Base-by-base conservation (phyloP, 768 basidiomycete species). In the Collybia nuda region DNA sequence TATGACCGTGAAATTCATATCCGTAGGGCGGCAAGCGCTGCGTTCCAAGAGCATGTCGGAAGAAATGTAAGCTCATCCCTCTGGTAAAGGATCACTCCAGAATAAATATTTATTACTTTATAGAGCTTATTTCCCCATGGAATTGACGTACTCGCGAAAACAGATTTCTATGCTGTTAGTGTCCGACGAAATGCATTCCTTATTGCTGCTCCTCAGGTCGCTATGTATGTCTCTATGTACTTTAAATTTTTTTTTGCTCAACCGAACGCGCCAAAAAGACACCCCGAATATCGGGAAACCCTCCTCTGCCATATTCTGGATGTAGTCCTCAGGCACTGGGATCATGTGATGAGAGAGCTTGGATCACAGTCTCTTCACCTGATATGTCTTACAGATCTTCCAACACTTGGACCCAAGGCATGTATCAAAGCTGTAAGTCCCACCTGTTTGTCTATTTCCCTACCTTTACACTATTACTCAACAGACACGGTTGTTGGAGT, bases 41-140 rank as follows among this genome's bases (percentile, higher is more conserved):
- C 95, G 11, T 98, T 92, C 65, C 97, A 99, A 68, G 97, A 99
- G 71, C 87, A 88, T 61, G 97, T 98, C 35, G 97, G 97, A 11
- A 76, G 97, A 63, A 88, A 88, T 72, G 96, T 97, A 62, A 66
- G 86, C 24, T 67, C 22, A 41, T 47, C 9, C 32, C 32, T 14
- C 5, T 32, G 9, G 9, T 3, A 32, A 3, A 11, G 32, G 3
- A 3, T 2, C 5, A 40, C 37, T 46, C 46, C 42, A 36, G 37
- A 15, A n/a, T n/a, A 44, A 38, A 29, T 42, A 6, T 36, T 21
- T 50, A 47, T 54, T 44, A 45, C 58, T 54, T 37, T 47, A 48
- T 61, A 98, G 96, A 85, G 81, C 53, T 70, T 95, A 47, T 95
- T 98, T 65, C 86, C 91, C 40, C 88, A 96, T 69, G 97, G 97